phyloP scores from a whole-genome alignment of 2,329 filamentous ascomycete genomes.

The Arthrocladium fulminans region DNA sequence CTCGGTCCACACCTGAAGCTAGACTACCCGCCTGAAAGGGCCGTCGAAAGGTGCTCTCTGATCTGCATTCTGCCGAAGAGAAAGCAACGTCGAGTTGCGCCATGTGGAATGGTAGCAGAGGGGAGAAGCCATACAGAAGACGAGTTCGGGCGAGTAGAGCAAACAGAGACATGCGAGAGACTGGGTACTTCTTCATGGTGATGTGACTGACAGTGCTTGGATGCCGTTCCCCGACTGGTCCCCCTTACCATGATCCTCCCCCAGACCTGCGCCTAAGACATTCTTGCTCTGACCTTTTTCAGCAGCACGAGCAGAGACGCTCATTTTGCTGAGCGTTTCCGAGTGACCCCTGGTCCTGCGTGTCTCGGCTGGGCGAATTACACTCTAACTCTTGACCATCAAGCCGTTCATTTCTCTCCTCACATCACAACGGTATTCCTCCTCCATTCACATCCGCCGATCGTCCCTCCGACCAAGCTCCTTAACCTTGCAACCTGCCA shows the following conservation, averaged over 20 bases:
- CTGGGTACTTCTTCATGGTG: not conserved
- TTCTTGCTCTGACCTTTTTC: not conserved
- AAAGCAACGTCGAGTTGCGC: not conserved
- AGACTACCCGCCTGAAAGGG: slow-evolving; percentile 6
- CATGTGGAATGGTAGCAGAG: slow-evolving; percentile 3
- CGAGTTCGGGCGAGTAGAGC: not conserved
- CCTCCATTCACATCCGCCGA: not conserved
- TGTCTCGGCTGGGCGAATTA: slow-evolving; percentile 57
- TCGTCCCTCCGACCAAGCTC: not conserved
- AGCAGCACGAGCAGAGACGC: slow-evolving; percentile 5
- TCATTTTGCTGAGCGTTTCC: slow-evolving; percentile 4
- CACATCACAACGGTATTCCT: not conserved
- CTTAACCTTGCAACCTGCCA: slow-evolving; percentile 1
- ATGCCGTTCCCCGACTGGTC: slow-evolving; percentile 6
- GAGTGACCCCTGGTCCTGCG: slow-evolving; percentile 4
- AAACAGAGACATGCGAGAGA: not conserved
- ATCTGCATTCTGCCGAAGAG: slow-evolving; percentile 3
- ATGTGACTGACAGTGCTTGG: slow-evolving; percentile 5
- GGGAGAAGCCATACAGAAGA: slow-evolving; percentile 3
- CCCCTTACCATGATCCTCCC: not conserved
- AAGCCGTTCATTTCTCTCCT: slow-evolving; percentile 69
- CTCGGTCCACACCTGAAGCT: slow-evolving; percentile 1
- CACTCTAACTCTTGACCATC: slow-evolving; percentile 64
- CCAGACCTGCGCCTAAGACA: slow-evolving; percentile 1
- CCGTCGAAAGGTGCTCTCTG: not conserved